Evolutionary conservation across 345 rosid genomes (phyloP).

Genomic region (Eucalyptus cloeziana): DNA sequence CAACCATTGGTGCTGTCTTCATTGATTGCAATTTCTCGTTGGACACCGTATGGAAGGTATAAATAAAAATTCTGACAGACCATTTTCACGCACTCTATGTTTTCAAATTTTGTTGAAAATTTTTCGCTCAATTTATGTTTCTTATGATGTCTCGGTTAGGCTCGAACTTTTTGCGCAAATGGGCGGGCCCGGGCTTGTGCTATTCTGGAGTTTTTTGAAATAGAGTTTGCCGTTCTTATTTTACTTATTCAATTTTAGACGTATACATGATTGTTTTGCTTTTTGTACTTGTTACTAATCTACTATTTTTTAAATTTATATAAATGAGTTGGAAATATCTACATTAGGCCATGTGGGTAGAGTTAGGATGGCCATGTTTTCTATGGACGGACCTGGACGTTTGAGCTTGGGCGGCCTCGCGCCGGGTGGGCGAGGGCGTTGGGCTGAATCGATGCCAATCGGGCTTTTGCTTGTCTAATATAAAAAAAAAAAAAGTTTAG

Average conservation of each 20-base stretch:
- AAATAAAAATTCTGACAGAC: neutral
- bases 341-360: neutral
- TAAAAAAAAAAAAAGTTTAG: neutral
- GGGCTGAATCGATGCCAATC: no score
- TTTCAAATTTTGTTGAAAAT: neutral
- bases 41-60: slow-evolving; percentile 44
- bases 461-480: neutral
- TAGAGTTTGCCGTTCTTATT: neutral
- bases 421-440: no score
- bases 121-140: no score
- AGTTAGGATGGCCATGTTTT: neutral
- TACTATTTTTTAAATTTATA: neutral
- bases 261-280: neutral
- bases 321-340: neutral
- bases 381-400: neutral
- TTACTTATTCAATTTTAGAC: neutral
- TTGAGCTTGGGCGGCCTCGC: neutral
- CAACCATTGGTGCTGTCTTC: slow-evolving; percentile 44
- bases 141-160: neutral
- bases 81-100: rapidly evolving
- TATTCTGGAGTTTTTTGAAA: neutral
- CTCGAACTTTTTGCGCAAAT: rapidly evolving
- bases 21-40: slow-evolving; percentile 19
- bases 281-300: no score
- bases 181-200: rapidly evolving